phyloP scores from a whole-genome alignment of 2,329 filamentous ascomycete species.

The Ophiosphaerella narmari region DNA sequence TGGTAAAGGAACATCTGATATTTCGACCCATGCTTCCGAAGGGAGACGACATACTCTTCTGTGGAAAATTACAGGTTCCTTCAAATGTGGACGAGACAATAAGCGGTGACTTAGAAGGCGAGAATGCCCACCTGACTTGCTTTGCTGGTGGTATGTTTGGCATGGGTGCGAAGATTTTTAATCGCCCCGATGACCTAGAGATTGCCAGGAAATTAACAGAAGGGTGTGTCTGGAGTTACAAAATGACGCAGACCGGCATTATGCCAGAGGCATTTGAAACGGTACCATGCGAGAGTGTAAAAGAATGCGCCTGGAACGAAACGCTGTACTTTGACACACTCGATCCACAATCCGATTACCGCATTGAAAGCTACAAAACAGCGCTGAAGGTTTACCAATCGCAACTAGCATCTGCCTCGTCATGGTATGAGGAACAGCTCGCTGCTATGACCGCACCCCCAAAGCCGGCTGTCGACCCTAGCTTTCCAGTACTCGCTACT shows the following conservation, averaged over 20 bases:
- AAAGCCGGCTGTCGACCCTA: constrained; percentile 7
- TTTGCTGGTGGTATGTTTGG: constrained; percentile 74
- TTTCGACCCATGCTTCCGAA: constrained; percentile 58
- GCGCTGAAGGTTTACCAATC: constrained; percentile 44
- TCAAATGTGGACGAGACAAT: constrained; percentile 29
- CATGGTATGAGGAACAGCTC: constrained; percentile 34
- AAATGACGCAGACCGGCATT: constrained; percentile 60
- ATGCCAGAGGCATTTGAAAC: constrained; percentile 65
- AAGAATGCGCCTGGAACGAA: constrained; percentile 52
- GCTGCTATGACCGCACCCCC: constrained; percentile 31
- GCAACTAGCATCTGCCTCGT: constrained; percentile 38
- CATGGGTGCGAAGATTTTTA: constrained; percentile 67
- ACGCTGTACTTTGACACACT: constrained; percentile 50
- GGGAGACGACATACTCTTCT: constrained; percentile 51
- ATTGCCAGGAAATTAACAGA: constrained; percentile 63
- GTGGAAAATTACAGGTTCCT: constrained; percentile 44
- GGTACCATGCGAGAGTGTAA: constrained; percentile 51
- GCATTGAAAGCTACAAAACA: constrained; percentile 29
- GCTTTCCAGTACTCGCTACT: constrained; percentile 17
- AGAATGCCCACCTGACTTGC: constrained; percentile 68
- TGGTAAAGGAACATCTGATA: constrained; percentile 53
- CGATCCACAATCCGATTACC: constrained; percentile 39
- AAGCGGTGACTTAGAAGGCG: constrained; percentile 34
- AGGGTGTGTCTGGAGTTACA: constrained; percentile 68
- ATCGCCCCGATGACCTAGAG: constrained; percentile 58